Evolutionary conservation across 225 moss, liverwort and hornwort genomes (phyloP), one percentile per base, ranked within the genome.

Genomic region (Physcomitrellopsis africana): DNA sequence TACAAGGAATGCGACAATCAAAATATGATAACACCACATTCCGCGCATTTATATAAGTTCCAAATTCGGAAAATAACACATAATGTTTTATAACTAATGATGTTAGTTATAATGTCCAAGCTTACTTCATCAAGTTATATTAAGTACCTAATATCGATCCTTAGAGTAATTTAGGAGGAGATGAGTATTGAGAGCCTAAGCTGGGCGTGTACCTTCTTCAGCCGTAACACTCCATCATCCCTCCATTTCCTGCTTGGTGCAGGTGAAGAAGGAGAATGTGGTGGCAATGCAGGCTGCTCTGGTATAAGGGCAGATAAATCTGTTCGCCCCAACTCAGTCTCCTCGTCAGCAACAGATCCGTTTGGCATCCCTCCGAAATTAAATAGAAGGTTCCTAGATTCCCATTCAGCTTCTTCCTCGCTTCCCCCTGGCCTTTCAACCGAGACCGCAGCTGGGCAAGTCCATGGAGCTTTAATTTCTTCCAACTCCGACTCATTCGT

Each of bases 211-310:
- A 99, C 97, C 97, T 99, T 99, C 67, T 93, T 93, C 29, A 99
- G 75, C 72, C 91, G 85, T 64, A 90, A 74, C 24, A 87, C 79
- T 72, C 92, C 91, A 65, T 93, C 97, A 74, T 94, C 94, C 82
- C 90, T 99, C 97, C 97, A 99, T 66, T 88, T 99, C 87, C 74
- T 89, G 81, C 53, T 71, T 41, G 81, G 76, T 37, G 68, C 11
- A 64, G 80, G 63, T 68, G 80, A 72, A 73, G 77, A 61, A 29
- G 79, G 70, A 45, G 76, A 51, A 43, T 23, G 51, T 32, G 78
- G 63, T 10, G 70, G 70, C 74, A 70, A 76, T 13, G 65, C 51
- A 65, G 70, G 37, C 66, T 63, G 67, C 32, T 48, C 76, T 53
- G 85, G 80, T 14, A 55, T 66, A 45, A 29, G 42, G 37, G 76